Conservation (phyloP, 2,329 filamentous ascomycete genomes). For the Stagonosporopsis rhizophila region DNA sequence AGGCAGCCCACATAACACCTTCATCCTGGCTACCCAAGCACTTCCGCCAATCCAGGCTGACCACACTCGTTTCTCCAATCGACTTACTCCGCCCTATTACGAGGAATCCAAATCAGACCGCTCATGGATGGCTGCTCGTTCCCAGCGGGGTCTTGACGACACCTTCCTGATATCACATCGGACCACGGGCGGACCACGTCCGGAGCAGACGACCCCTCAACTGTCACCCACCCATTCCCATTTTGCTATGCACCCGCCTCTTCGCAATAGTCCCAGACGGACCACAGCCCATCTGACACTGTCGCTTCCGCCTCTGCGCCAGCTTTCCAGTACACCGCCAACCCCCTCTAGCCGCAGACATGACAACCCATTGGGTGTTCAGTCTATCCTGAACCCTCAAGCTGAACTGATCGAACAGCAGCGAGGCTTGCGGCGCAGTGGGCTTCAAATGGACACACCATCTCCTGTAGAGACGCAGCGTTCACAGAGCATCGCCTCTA, state of each 20-base stretch:
- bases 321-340: constrained; percentile 45
- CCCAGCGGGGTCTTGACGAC: constrained; percentile 44
- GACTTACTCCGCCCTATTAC: constrained; percentile 43
- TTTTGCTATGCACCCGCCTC: constrained; percentile 38
- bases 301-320: constrained; percentile 45
- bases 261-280: constrained; percentile 30
- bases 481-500: constrained; percentile 41
- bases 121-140: constrained; percentile 45
- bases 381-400: constrained; percentile 57
- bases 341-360: constrained; percentile 40
- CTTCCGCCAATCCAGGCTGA: constrained; percentile 45
- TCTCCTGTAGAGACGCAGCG: constrained; percentile 48
- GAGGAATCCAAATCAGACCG: constrained; percentile 41
- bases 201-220: constrained; percentile 38
- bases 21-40: constrained; percentile 50
- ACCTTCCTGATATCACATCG: constrained; percentile 40
- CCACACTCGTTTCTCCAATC: constrained; percentile 43
- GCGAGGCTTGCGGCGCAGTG: constrained; percentile 49
- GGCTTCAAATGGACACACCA: constrained; percentile 54
- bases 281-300: constrained; percentile 26
- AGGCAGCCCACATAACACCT: constrained; percentile 14
- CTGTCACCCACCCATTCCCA: constrained; percentile 37
- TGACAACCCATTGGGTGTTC: constrained; percentile 51
- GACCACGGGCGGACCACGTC: constrained; percentile 29
- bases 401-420: constrained; percentile 43